Evolutionary conservation across 129 eudicot species (phyloP), one percentile per base, ranked within the genome.

Genomic region (Flaveria ramosissima): DNA sequence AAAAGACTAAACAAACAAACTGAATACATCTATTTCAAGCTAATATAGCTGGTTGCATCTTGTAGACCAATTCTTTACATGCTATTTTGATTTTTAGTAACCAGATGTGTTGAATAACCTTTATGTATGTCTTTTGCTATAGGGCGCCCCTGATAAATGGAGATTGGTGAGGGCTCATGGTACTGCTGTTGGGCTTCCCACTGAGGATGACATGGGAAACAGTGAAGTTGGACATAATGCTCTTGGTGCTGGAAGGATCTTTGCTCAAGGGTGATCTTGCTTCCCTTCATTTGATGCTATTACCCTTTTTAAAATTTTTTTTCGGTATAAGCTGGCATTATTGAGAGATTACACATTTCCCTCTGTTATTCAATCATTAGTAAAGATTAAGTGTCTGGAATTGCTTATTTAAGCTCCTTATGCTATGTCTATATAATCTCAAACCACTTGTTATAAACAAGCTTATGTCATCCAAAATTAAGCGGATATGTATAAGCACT

Each of bases 181-280:
- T 13, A 89, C 76, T 42, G 97, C 97, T 4, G 97, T 91, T 42
- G 97, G 97, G 52, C 87, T 91, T 74, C 97, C 97, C 56, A 83
- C 95, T 19, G 97, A 91, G 13, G 97, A 91, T 83, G 97, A 91
- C 75, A 91, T 91, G 97, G 97, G 97, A 13, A 91, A 91, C 84
- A 91, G 97, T 85, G 97, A 91, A 81, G 97, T 89, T 20, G 97
- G 97, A 56, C 97, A 91, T 77, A 91, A 91, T 85, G 97, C 97
- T 76, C 90, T 91, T 79, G 97, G 97, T 73, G 97, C 97, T 71
- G 97, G 97, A 52, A 69, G 95, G 73, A 91, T 91, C 53, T 91
- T n/a, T 78, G 97, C 97, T 71, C 97, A 91, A 87, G 97, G 97
- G 97, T 91, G 64, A 67, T 66, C 47, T 62, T 68, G 13, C 50